Evolutionary conservation across 1,284 basidiomycete species (phyloP).

Genomic region (Hemileia vastatrix): DNA sequence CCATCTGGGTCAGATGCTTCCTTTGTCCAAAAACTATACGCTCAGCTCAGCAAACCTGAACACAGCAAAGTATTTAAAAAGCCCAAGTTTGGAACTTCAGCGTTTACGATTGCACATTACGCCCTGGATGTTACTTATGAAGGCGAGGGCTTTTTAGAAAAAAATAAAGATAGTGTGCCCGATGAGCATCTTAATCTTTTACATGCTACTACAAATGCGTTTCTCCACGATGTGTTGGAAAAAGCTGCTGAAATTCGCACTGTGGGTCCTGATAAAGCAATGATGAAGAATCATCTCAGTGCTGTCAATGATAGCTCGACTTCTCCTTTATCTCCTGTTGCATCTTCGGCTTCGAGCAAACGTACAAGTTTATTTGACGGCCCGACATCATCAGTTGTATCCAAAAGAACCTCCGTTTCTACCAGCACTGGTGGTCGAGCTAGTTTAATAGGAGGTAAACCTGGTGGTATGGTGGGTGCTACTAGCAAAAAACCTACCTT

Average conservation of each 20-base stretch:
- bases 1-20: slow-evolving; percentile 87
- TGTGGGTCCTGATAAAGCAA: slow-evolving; percentile 49
- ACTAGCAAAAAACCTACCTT: slow-evolving; percentile 82
- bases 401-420: slow-evolving; percentile 57
- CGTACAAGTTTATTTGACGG: slow-evolving; percentile 23
- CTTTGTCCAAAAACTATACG: slow-evolving; percentile 86
- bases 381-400: slow-evolving; percentile 26
- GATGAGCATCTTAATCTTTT: slow-evolving; percentile 91
- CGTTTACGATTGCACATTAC: slow-evolving; percentile 98
- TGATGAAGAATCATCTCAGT: slow-evolving; percentile 54
- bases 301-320: slow-evolving; percentile 64
- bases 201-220: slow-evolving; percentile 73
- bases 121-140: slow-evolving; percentile 97
- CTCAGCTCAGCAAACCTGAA: slow-evolving; percentile 72
- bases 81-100: slow-evolving; percentile 89
- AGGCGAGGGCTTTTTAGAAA: slow-evolving; percentile 95
- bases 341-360: slow-evolving; percentile 28
- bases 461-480: slow-evolving; percentile 42
- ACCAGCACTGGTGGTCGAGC: slow-evolving; percentile 26
- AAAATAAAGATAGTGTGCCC: slow-evolving; percentile 97
- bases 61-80: slow-evolving; percentile 91
- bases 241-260: slow-evolving; percentile 56
- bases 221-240: slow-evolving; percentile 90
- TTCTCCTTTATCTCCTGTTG: slow-evolving; percentile 51
- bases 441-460: slow-evolving; percentile 2